Conservation (phyloP, 371 early-diverging fungal genomes). For the Actinomucor elegans region DNA sequence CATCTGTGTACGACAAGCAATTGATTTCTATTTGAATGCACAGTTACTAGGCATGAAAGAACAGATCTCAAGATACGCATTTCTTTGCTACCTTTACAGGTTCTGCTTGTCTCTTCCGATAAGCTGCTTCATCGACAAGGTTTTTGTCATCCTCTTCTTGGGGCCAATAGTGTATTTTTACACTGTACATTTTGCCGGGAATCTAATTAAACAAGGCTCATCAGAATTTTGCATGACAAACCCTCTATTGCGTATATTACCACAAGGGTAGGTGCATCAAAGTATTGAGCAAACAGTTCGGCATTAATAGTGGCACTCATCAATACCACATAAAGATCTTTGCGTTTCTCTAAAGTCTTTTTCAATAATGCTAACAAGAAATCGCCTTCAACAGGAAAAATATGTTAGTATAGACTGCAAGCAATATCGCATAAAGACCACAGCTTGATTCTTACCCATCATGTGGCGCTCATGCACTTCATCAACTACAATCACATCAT, state of each 20-base stretch:
- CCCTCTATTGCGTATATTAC: no score
- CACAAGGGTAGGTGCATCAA: slow-evolving; percentile 50
- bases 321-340: slow-evolving; percentile 56
- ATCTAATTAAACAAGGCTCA: no score
- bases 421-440: no score
- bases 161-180: slow-evolving; percentile 51
- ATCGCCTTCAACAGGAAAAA: slow-evolving; percentile 35
- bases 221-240: no score
- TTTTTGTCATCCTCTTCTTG: slow-evolving; percentile 48
- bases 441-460: slow-evolving; percentile 29
- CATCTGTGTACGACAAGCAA: slow-evolving; percentile 42
- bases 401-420: not conserved
- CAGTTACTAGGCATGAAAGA: not conserved
- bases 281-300: slow-evolving; percentile 63
- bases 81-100: slow-evolving; percentile 32
- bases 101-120: slow-evolving; percentile 41
- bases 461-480: slow-evolving; percentile 77
- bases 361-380: slow-evolving; percentile 60
- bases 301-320: slow-evolving; percentile 86
- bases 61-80: not conserved
- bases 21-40: slow-evolving; percentile 27
- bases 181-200: slow-evolving; percentile 55
- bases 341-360: slow-evolving; percentile 41
- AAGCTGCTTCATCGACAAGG: slow-evolving; percentile 53
- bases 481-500: slow-evolving; percentile 71